These are phyloP conservation scores for Phytophthora sansomeana DNA, from an alignment of 352 stramenopile species.

Conservation along the genomic window DNA sequence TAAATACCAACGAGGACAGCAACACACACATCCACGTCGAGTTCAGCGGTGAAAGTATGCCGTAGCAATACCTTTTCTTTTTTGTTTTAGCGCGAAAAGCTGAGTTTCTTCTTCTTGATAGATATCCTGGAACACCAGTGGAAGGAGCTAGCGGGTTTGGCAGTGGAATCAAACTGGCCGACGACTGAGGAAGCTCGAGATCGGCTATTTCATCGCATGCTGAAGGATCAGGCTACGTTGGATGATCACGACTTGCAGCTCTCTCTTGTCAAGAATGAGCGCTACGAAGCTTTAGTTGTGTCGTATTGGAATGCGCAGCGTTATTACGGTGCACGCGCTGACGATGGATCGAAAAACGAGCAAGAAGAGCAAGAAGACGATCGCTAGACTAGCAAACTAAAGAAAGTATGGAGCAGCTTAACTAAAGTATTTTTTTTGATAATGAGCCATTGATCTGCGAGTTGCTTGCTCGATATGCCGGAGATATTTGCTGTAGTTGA, in stretches of 20 bases:
- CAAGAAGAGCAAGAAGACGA: conserved; percentile 15
- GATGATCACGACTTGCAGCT: conserved; percentile 54
- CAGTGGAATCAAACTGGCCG: conserved; percentile 65
- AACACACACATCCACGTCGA: conserved; percentile 62
- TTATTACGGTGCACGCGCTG: conserved; percentile 34
- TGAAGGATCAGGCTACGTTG: conserved; percentile 67
- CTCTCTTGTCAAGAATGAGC: conserved; percentile 55
- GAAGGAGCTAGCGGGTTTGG: conserved; percentile 60
- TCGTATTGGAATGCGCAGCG: conserved; percentile 50
- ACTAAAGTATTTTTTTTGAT: neutral
- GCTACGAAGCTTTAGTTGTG: conserved; percentile 56
- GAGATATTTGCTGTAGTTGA: conserved; percentile 3
- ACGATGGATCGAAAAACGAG: conserved; percentile 11
- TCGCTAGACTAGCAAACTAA: conserved; percentile 7
- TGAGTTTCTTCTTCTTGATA: conserved; percentile 16
- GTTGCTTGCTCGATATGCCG: conserved; percentile 1
- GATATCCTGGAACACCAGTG: conserved; percentile 71
- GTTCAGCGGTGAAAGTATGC: conserved; percentile 73
- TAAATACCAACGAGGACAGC: conserved; percentile 26
- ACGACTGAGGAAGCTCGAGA: conserved; percentile 49
- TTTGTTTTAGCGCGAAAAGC: neutral
- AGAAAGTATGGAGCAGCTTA: conserved; percentile 7
- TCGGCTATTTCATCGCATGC: conserved; percentile 71
- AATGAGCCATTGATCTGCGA: neutral
- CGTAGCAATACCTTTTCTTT: neutral